Evolutionary conservation across 2,329 filamentous ascomycete species (phyloP), one percentile per base, ranked within the genome.

Genomic region (Aspergillus sp.): DNA sequence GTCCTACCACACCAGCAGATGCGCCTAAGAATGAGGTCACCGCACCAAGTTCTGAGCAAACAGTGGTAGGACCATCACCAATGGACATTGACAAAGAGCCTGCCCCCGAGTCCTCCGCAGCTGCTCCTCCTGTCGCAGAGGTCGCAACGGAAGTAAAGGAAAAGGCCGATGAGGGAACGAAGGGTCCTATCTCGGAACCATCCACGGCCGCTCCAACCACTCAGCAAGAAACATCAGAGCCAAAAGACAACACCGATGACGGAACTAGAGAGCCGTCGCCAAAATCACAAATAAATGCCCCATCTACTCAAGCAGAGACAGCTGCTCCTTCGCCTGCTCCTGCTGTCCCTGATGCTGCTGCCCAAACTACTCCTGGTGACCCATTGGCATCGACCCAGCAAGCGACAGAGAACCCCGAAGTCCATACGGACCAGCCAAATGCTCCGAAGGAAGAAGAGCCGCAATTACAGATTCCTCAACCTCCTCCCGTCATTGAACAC

Each of bases 401-500:
- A 31, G 49, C 53, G 44, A 52, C 57, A 17, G 47, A 50, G 46
- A 38, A 50, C 20, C 52, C 58, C n/a, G 55, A 56, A 13, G 52
- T 61, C 47, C 61, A 61, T 51, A 43, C 51, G 50, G 58, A 53
- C 34, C 55, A 56, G 21, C 32, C 57, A 50, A 25, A 41, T 51
- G 46, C 45, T 20, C 21, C 45, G 48, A 55, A 49, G 47, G 59
- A 53, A n/a, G 50, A 63, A 46, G 50, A 64, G 32, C 49, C 56
- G 50, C 58, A 62, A 51, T 59, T 68, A 3, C 62, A 62, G 34
- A 54, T 64, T 25, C 64, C 66, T 20, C 60, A 62, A 20, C 58
- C 63, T n/a, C 69, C 68, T 44, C 64, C 70, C 50, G 62, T 74
- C 13, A 74, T 78, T 56, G 78, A 77, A 62, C 70, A 81, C 25